Percentiles rank a stretch among this genome's conserved stretches.
phyloP scores from a whole-genome alignment of 805 yeast species.

The Maudiozyma barnettii region DNA sequence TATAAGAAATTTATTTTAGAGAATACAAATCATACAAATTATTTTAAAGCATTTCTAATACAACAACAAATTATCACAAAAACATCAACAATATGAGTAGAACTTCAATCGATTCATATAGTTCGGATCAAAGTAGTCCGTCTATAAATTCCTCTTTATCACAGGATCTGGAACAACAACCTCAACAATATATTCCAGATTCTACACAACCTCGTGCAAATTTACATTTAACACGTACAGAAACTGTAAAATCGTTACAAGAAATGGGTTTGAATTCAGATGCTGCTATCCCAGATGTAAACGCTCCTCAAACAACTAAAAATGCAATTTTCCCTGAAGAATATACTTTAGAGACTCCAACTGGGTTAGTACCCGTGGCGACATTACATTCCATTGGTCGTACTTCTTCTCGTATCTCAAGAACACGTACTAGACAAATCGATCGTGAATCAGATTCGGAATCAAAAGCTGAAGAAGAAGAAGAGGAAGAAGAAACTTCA shows the following conservation, averaged over 20 bases:
- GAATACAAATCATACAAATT: too few relatives aligned
- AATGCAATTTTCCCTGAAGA: conserved; percentile 87
- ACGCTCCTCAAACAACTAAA: conserved; percentile 41
- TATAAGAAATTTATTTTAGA: background rate
- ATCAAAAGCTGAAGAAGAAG: conserved; percentile 7
- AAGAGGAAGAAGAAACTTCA: conserved; percentile 12
- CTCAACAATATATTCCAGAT: conserved; percentile 20
- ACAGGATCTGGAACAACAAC: conserved; percentile 16
- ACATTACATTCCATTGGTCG: conserved; percentile 65
- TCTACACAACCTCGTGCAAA: background rate
- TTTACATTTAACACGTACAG: conserved; percentile 46
- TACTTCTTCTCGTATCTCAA: conserved; percentile 28
- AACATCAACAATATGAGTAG: background rate
- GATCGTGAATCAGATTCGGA: conserved; percentile 7
- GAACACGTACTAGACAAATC: conserved; percentile 32
- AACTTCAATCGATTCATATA: conserved; percentile 8
- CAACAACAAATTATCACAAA: background rate
- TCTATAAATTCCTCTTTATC: conserved; percentile 8
- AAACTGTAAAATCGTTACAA: conserved; percentile 61
- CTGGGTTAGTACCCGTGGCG: conserved; percentile 77
- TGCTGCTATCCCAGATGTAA: conserved; percentile 46
- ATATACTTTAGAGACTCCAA: conserved; percentile 75
- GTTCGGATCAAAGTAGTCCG: conserved; percentile 7
- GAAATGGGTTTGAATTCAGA: conserved; percentile 51
- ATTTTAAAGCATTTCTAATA: too few relatives aligned